phyloP scores from a whole-genome alignment of 331 rosid genomes.

The Quercus lobata region DNA sequence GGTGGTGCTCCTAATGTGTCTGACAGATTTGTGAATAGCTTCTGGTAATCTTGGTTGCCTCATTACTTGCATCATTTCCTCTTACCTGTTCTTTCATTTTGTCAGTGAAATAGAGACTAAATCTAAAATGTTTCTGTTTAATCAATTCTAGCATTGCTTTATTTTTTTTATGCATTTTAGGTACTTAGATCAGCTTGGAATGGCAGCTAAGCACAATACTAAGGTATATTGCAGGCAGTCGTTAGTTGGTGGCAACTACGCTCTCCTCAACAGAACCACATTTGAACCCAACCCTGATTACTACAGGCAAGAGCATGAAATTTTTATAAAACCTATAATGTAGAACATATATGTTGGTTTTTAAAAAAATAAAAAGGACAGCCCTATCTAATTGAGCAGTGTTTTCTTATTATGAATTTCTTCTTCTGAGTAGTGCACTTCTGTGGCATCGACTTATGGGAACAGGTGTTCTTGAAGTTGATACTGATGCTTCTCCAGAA shows the following conservation, averaged over 20 bases:
- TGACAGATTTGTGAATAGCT: slow-evolving; percentile 57
- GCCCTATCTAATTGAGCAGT: background rate
- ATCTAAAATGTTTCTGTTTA: background rate
- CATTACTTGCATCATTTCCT: background rate
- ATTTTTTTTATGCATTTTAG: slow-evolving; percentile 12
- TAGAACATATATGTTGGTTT: no score
- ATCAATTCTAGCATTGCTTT: background rate
- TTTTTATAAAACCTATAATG: no score
- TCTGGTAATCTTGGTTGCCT: slow-evolving; percentile 35
- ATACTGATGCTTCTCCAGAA: slow-evolving; percentile 37
- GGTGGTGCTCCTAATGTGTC: slow-evolving; percentile 69
- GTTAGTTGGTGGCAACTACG: slow-evolving; percentile 75
- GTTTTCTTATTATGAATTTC: background rate
- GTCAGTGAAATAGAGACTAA: no score
- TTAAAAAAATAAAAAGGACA: background rate
- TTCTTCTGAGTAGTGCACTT: slow-evolving; percentile 39
- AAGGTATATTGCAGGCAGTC: slow-evolving; percentile 64
- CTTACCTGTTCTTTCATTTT: background rate
- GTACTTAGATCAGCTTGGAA: slow-evolving; percentile 76
- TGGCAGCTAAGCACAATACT: slow-evolving; percentile 50
- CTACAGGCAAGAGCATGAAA: slow-evolving; percentile 36
- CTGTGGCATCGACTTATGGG: slow-evolving; percentile 80
- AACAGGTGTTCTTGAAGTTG: slow-evolving; percentile 34
- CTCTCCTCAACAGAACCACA: slow-evolving; percentile 56
- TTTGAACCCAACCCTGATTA: slow-evolving; percentile 74